A percentile compares a stretch with the other conserved stretches of the same genome.
Evolutionary conservation across 352 stramenopile species (phyloP).

Genomic region (Globisporangium ultimum): DNA sequence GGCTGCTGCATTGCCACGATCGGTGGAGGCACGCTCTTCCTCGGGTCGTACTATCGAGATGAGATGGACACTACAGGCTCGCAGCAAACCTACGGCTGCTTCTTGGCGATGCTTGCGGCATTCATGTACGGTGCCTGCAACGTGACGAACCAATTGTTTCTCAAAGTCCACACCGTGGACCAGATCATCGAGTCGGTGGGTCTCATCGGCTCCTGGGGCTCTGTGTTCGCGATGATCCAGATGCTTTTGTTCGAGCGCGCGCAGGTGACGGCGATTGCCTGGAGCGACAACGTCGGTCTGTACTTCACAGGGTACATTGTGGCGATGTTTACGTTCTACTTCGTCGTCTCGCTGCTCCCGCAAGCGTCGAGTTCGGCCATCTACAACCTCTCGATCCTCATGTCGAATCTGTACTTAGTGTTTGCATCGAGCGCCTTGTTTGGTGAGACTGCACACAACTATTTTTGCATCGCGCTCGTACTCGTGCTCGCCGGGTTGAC

Average conservation of each 20-base stretch:
- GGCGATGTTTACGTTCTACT: constrained; percentile 39
- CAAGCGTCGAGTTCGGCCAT: constrained; percentile 21
- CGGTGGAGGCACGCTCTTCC: constrained; percentile 24
- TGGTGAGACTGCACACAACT: constrained; percentile 14
- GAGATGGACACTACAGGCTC: constrained; percentile 9
- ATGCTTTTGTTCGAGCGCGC: constrained; percentile 22
- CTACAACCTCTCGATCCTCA: constrained; percentile 38
- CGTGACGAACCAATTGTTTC: constrained; percentile 35
- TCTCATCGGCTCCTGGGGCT: constrained; percentile 26
- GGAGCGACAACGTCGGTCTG: constrained; percentile 19
- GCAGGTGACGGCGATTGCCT: constrained; percentile 22
- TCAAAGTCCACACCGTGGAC: constrained; percentile 20
- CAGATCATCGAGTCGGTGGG: constrained; percentile 26
- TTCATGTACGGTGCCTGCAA: constrained; percentile 38
- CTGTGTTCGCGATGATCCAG: constrained; percentile 26
- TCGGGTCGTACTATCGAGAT: constrained; percentile 18
- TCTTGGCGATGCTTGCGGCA: constrained; percentile 25
- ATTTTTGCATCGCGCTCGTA: constrained; percentile 18
- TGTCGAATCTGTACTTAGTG: constrained; percentile 36
- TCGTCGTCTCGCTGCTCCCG: constrained; percentile 28
- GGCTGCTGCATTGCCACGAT: constrained; percentile 22
- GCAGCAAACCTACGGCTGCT: constrained; percentile 29
- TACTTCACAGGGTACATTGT: constrained; percentile 31
- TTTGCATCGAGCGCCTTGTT: constrained; percentile 26
- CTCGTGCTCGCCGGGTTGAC: constrained; percentile 30